phyloP scores from a whole-genome alignment of 176 grass and related monocot species.

The Ananas comosus region DNA sequence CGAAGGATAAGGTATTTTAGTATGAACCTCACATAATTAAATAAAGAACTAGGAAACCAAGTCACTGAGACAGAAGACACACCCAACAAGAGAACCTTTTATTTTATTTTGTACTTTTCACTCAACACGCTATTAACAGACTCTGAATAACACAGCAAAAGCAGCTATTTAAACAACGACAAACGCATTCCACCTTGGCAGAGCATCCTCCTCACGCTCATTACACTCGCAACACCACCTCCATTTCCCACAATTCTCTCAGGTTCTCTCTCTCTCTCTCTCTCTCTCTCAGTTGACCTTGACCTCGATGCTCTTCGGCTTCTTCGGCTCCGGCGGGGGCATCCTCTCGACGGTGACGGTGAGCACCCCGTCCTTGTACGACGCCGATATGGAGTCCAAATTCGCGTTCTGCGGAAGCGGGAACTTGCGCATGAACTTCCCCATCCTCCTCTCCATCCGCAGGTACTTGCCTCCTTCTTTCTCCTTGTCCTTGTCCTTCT shows the following conservation, averaged over 20 bases:
- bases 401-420: constrained; percentile 53
- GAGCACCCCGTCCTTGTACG: constrained; percentile 60
- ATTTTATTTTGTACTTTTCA: no score
- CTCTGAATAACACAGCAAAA: no score
- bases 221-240: no score
- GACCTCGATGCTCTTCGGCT: constrained; percentile 74
- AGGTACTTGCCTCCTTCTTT: constrained; percentile 61
- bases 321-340: constrained; percentile 77
- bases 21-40: no score
- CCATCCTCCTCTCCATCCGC: constrained; percentile 68
- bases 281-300: constrained; percentile 35
- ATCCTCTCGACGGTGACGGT: constrained; percentile 50
- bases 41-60: no score
- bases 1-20: no score
- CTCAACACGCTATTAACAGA: no score
- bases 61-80: no score
- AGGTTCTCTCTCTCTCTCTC: neutral
- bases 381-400: constrained; percentile 46
- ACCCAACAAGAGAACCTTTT: no score
- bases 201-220: no score
- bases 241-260: neutral
- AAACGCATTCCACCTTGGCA: no score
- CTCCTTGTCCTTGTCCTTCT: constrained; percentile 39
- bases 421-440: constrained; percentile 83
- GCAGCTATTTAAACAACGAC: no score